These are phyloP conservation scores for Boletus rufocinnamomeus DNA, from an alignment of 768 basidiomycete genomes.

Conservation along the genomic window DNA sequence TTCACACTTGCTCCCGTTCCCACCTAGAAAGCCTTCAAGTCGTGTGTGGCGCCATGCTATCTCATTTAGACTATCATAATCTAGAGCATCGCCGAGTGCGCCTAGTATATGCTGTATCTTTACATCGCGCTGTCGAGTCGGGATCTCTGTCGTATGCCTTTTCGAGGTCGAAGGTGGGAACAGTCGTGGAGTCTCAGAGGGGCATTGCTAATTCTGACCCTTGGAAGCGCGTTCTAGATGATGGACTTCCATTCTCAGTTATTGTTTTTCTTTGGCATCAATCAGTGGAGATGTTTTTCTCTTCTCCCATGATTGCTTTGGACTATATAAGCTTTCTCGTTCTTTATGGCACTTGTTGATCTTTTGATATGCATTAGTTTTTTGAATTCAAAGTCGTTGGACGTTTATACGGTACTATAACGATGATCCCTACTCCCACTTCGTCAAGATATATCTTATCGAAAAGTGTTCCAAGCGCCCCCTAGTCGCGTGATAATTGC, in stretches of 20 bases:
- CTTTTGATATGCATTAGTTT: not conserved
- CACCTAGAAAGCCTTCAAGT: not conserved
- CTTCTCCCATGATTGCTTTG: not conserved
- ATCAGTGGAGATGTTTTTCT: not conserved
- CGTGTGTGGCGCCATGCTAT: not conserved
- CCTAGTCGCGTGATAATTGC: not conserved
- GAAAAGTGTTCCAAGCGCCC: too few relatives aligned
- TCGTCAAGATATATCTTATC: slow-evolving; percentile 1
- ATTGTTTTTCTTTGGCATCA: not conserved
- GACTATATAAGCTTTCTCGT: not conserved
- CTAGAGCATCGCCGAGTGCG: slow-evolving; percentile 14
- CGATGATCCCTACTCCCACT: not conserved
- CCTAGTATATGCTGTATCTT: slow-evolving; percentile 17
- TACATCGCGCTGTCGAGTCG: slow-evolving; percentile 7
- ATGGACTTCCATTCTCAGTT: not conserved
- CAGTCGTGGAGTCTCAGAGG: not conserved
- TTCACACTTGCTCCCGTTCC: not conserved
- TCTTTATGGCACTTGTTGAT: not conserved
- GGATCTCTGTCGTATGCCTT: not conserved
- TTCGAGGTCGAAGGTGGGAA: not conserved
- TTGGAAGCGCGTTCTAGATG: slow-evolving; percentile 1
- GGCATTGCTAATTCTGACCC: not conserved
- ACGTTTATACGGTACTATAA: not conserved
- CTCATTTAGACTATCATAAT: slow-evolving; percentile 1
- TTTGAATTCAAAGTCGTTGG: not conserved